A percentile compares a stretch with the other conserved stretches of the same genome.
phyloP scores from a whole-genome alignment of 1,139 yeast genomes.

The Meyerozyma athensensis region DNA sequence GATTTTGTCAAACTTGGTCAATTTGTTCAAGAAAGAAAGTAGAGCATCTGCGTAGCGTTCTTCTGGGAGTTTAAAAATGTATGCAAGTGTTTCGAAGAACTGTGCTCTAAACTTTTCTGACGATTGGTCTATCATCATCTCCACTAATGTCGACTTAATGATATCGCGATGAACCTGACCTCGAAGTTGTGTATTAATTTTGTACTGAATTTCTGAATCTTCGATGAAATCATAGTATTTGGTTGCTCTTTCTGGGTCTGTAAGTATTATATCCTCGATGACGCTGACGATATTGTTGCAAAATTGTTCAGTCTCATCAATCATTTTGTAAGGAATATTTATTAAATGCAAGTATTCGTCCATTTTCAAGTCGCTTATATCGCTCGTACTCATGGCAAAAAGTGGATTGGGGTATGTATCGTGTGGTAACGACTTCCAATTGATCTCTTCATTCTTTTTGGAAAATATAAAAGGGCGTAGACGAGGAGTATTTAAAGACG shows the following conservation, averaged over 20 bases:
- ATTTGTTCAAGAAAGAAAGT: slow-evolving; percentile 19
- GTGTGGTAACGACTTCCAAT: slow-evolving; percentile 11
- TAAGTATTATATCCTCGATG: slow-evolving; percentile 24
- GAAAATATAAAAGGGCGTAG: slow-evolving; percentile 1
- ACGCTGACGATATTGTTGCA: slow-evolving; percentile 28
- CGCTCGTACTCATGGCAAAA: slow-evolving; percentile 22
- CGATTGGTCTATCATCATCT: slow-evolving; percentile 22
- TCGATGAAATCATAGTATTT: slow-evolving; percentile 16
- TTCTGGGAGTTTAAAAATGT: slow-evolving; percentile 14
- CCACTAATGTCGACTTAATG: slow-evolving; percentile 27
- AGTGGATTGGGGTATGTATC: slow-evolving; percentile 34
- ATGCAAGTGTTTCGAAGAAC: slow-evolving; percentile 19
- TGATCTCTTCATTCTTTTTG: slow-evolving; percentile 1
- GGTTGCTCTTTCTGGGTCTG: slow-evolving; percentile 22
- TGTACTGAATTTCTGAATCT: slow-evolving; percentile 14
- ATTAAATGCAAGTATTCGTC: slow-evolving; percentile 23
- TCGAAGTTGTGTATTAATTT: slow-evolving; percentile 13
- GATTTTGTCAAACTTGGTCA: slow-evolving; percentile 15
- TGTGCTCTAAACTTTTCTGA: slow-evolving; percentile 13
- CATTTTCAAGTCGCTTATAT: slow-evolving; percentile 19
- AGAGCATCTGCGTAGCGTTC: slow-evolving; percentile 18
- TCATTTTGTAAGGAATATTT: slow-evolving; percentile 20
- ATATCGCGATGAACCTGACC: slow-evolving; percentile 15
- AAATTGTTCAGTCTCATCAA: slow-evolving; percentile 26
- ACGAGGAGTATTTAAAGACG: neutral